phyloP scores from a whole-genome alignment of 345 rosid genomes.

The Nephelium lappaceum region DNA sequence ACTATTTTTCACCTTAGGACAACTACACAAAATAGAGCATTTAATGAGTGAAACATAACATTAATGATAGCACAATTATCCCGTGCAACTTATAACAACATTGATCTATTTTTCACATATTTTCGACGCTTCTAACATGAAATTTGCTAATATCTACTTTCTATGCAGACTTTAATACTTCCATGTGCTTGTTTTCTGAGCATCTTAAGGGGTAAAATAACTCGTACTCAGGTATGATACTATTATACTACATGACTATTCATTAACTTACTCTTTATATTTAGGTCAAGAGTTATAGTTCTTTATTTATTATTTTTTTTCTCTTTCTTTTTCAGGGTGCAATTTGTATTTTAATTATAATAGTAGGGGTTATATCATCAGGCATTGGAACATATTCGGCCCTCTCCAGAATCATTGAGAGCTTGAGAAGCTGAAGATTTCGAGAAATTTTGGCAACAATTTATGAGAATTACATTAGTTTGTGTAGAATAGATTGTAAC shows the following conservation, averaged over 20 bases:
- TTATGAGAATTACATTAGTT: not conserved
- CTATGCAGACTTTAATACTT: slow-evolving; percentile 80
- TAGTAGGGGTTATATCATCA: slow-evolving; percentile 69
- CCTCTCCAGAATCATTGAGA: slow-evolving; percentile 61
- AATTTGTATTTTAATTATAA: slow-evolving; percentile 56
- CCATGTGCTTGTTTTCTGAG: slow-evolving; percentile 91
- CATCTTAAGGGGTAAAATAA: slow-evolving; percentile 62
- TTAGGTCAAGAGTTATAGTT: not conserved
- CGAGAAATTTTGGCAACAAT: slow-evolving; percentile 4
- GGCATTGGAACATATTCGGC: slow-evolving; percentile 74
- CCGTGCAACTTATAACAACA: no score
- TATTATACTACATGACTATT: not conserved
- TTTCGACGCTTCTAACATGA: no score
- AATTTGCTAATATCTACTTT: not conserved
- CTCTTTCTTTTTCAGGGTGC: slow-evolving; percentile 38
- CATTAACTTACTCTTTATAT: not conserved
- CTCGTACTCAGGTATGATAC: slow-evolving; percentile 60
- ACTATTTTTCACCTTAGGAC: not conserved
- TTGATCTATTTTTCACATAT: no score
- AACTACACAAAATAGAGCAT: not conserved
- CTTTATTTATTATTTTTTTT: not conserved
- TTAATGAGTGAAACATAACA: no score
- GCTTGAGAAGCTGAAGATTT: slow-evolving; percentile 40
- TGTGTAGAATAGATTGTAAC: not conserved
- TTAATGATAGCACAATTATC: no score